These are phyloP conservation scores for Plasmodium sp. DNA, from an alignment of 169 alveolate genomes.

Conservation along the genomic window DNA sequence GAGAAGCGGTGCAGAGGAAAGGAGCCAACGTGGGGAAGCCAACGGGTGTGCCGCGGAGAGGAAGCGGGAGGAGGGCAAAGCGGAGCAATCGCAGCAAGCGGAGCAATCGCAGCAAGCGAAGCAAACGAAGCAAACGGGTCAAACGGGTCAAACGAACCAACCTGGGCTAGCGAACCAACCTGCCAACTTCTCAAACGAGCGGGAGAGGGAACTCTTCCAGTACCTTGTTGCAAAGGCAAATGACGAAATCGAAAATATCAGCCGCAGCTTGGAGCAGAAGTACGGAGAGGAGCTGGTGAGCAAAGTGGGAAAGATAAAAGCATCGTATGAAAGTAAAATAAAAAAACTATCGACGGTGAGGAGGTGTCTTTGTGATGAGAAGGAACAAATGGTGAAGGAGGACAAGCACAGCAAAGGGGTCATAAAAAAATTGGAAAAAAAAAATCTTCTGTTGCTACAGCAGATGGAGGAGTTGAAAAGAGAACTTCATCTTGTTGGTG, in stretches of 20 bases:
- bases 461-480: conserved; percentile 26
- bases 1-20: neutral
- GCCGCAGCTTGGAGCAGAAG: neutral
- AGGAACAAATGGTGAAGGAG: conserved; percentile 3
- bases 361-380: neutral
- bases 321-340: conserved; percentile 11
- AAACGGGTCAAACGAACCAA: neutral
- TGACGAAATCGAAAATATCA: conserved; percentile 38
- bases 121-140: neutral
- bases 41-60: no score
- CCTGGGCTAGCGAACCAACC: neutral
- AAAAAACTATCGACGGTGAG: neutral
- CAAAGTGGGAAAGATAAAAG: neutral
- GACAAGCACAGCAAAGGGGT: conserved; percentile 4
- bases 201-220: conserved; percentile 34
- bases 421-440: conserved; percentile 18
- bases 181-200: conserved; percentile 12
- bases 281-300: conserved; percentile 2
- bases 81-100: neutral
- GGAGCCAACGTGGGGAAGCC: neutral
- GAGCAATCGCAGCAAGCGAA: neutral
- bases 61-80: neutral
- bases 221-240: conserved; percentile 41
- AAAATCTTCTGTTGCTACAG: conserved; percentile 2
- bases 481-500: neutral